Evolutionary conservation across 192 early-diverging fungal genomes (phyloP), one percentile per base, ranked within the genome.

Genomic region (Allomyces macrogynus): DNA sequence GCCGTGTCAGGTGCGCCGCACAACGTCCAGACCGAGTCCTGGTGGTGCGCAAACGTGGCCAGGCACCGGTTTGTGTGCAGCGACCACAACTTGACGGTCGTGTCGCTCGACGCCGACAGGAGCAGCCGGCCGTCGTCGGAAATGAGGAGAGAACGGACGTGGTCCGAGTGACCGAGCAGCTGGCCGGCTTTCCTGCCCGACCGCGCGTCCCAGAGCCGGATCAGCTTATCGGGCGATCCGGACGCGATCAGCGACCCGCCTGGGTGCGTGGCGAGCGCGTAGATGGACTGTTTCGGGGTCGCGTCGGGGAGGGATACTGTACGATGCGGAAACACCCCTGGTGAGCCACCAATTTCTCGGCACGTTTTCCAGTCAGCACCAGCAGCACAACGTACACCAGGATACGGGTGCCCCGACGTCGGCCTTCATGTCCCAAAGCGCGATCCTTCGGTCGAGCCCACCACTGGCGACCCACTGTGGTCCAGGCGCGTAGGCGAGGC

Each of bases 61-160:
- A 97, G 72, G 65, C 93, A 94, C 16, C 91, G 83, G 67, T 90
- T 84, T 26, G 88, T 84, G 42, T 80, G 82, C 49, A 95, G 78
- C 42, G 89, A 90, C 95, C 93, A 99, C 23, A 97, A 78, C 73
- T 99, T 99, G 63, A 97, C 89, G 0, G 95, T 92, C 3, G 89
- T 80, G 73, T 99, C 95, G 1, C 89, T 90, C 0, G 95, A 99
- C 14, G 87, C 91, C 0, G 90, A 92, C 23, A 98, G 75, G 9
- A 95, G 80, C 61, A 84, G 80, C 74, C 88, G 80, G 40, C 92
- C 93, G 73, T 93, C 92, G 27, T 90, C 82, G 43, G 86, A 88
- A 24, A 99, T 74, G 40, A 96, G 71, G n/a, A 96, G 69, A 22
- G 87, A 82, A 49, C 95, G 87, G 26, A 99, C 89, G 68, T 91